Percentiles rank a stretch among this genome's conserved stretches.
Evolutionary conservation across 495 filamentous ascomycete genomes (phyloP).

Genomic region (Neohortaea acidophila): DNA sequence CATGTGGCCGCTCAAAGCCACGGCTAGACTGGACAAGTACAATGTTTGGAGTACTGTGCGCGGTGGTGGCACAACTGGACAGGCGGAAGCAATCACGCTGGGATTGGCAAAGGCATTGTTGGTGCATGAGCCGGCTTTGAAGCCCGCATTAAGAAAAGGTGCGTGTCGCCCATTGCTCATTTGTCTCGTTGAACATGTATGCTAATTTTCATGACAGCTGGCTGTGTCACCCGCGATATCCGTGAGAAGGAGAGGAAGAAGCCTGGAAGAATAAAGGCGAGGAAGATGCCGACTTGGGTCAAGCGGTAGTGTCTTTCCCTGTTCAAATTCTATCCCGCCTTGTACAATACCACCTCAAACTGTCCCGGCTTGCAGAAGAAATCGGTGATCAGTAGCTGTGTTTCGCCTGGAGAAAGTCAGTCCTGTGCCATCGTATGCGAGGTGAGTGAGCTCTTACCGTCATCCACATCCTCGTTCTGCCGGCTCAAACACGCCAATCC

Average conservation of each 20-base stretch:
- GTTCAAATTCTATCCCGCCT: too few species aligned
- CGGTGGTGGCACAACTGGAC: conserved; percentile 83
- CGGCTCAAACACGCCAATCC: too few species aligned
- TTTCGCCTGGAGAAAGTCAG: too few species aligned
- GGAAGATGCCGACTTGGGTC: conserved; percentile 98
- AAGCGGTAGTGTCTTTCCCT: conserved; percentile 45
- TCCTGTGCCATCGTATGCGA: too few species aligned
- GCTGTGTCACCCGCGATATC: conserved; percentile 79
- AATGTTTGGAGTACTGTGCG: conserved; percentile 77
- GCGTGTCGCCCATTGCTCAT: conserved; percentile 29
- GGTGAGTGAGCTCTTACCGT: too few species aligned
- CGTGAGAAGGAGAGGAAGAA: conserved; percentile 97
- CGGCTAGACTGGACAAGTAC: conserved; percentile 82
- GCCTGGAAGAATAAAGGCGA: conserved; percentile 82
- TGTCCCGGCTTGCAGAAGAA: too few species aligned
- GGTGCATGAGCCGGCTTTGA: conserved; percentile 80
- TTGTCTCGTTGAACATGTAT: conserved; percentile 2
- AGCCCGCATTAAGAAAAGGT: conserved; percentile 79
- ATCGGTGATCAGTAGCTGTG: too few species aligned
- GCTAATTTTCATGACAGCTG: conserved; percentile 42
- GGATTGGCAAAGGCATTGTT: conserved; percentile 78
- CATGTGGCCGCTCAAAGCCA: conserved; percentile 72
- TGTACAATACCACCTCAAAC: background rate
- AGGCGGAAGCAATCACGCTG: conserved; percentile 89
- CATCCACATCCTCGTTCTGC: too few species aligned